Evolutionary conservation across 2,329 filamentous ascomycete species (phyloP).

Genomic region (Neopestalotiopsis sp.): DNA sequence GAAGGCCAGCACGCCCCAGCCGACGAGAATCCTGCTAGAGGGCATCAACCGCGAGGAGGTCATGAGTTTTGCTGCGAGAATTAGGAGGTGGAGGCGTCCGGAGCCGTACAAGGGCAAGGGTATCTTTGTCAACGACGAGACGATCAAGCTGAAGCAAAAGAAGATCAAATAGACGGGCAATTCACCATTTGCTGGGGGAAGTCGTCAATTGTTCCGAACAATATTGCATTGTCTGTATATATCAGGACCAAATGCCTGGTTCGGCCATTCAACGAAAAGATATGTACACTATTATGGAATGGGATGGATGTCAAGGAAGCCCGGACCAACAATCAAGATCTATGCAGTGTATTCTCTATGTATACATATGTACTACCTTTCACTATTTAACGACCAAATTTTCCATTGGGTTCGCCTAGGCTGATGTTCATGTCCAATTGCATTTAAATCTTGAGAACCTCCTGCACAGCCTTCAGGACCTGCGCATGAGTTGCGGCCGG

Average conservation of each 20-base stretch:
- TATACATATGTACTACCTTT: constrained; percentile 17
- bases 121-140: constrained; percentile 97
- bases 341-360: constrained; percentile 17
- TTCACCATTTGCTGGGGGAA: neutral
- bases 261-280: neutral
- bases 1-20: constrained; percentile 85
- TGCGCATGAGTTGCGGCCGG: constrained; percentile 75
- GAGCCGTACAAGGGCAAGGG: constrained; percentile 99
- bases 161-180: constrained; percentile 76
- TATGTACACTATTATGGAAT: constrained; percentile 12
- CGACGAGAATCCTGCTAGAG: constrained; percentile 89
- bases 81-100: constrained; percentile 85
- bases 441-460: constrained; percentile 59
- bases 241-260: neutral
- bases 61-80: constrained; percentile 88
- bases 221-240: neutral
- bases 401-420: neutral
- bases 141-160: constrained; percentile 97
- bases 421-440: neutral
- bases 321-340: constrained; percentile 8
- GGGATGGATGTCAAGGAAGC: neutral
- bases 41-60: constrained; percentile 85
- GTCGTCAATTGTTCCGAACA: neutral
- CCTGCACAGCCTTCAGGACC: constrained; percentile 82
- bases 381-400: neutral